Evolutionary conservation across 2,329 filamentous ascomycete species (phyloP).

Genomic region (Arthrobotrys conoides): DNA sequence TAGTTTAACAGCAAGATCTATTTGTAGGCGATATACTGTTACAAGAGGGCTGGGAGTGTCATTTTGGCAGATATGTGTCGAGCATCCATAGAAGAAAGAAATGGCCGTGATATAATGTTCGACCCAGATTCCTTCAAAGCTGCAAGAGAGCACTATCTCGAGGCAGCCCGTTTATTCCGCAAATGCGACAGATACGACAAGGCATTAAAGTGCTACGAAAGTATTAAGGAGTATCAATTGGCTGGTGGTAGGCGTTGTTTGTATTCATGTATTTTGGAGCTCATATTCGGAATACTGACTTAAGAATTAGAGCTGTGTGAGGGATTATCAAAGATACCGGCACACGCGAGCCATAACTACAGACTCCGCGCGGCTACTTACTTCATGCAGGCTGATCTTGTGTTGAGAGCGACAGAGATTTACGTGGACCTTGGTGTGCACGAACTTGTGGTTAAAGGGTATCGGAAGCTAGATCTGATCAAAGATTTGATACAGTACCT

Average conservation of each 20-base stretch:
- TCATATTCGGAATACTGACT: not conserved
- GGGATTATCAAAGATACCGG: not conserved
- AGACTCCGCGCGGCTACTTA: constrained; percentile 15
- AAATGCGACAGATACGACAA: constrained; percentile 15
- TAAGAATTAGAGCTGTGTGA: constrained; percentile 18
- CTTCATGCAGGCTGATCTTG: not conserved
- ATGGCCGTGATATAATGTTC: constrained; percentile 32
- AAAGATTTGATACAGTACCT: constrained; percentile 15
- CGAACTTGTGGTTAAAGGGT: constrained; percentile 9
- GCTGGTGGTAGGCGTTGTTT: constrained; percentile 29
- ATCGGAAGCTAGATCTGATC: constrained; percentile 10
- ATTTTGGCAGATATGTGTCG: constrained; percentile 21
- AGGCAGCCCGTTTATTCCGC: constrained; percentile 22
- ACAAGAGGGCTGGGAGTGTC: constrained; percentile 1
- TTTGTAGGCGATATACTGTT: constrained; percentile 35
- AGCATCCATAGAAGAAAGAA: constrained; percentile 21
- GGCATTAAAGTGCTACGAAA: constrained; percentile 33
- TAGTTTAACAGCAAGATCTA: not conserved
- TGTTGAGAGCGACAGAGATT: constrained; percentile 8
- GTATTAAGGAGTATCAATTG: constrained; percentile 21
- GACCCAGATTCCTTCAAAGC: not conserved
- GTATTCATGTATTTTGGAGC: not conserved
- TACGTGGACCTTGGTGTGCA: constrained; percentile 19
- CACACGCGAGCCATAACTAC: not conserved
- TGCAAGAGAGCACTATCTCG: constrained; percentile 14